Evolutionary conservation across 2,329 filamentous ascomycete species (phyloP), one percentile per base, ranked within the genome.

Genomic region (Monosporascus sp.): DNA sequence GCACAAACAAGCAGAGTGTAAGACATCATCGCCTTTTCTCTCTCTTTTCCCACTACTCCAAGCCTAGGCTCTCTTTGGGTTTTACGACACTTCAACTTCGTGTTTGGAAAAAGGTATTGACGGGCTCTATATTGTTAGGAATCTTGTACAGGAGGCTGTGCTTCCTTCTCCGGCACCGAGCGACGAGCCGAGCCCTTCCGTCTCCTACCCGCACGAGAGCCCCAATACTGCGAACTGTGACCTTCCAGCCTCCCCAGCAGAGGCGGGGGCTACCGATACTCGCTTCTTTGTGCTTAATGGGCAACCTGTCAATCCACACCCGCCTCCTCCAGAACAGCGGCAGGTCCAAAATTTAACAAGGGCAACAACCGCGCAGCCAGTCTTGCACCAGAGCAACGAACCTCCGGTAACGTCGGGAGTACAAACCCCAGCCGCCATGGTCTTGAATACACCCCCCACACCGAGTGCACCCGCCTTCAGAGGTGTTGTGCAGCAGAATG

Each of bases 131-230:
- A 6, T 27, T 18, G 22, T 48, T 52, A 63, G 57, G n/a, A 52
- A 49, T 51, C 57, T 46, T 41, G 57, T 52, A 53, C 56, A 54
- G 20, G 57, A 65, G 53, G 60, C 69, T 36, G 71, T 80, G 20
- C 74, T 86, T 48, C 81, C 83, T 6, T 86, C 85, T 15, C 83
- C 85, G 34, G 78, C 83, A 14, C 78, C 81, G 11, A 87, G 82
- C 63, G 80, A 86, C 57, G 82, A 85, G 55, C 72, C 74, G 17
- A 82, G 79, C 61, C 79, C 79, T 24, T 65, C 66, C 56, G 54
- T 69, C 52, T 63, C 69, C 54, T 67, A 60, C 52, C 48, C 64
- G 58, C 55, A 61, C 62, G 65, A 72, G 54, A 71, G 70, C 61
- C 63, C 74, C 56, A 60, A 62, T 58, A 51, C 54, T 49, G 31